Evolutionary conservation across 805 yeast genomes (phyloP).

Genomic region (Hanseniaspora nectarophila): DNA sequence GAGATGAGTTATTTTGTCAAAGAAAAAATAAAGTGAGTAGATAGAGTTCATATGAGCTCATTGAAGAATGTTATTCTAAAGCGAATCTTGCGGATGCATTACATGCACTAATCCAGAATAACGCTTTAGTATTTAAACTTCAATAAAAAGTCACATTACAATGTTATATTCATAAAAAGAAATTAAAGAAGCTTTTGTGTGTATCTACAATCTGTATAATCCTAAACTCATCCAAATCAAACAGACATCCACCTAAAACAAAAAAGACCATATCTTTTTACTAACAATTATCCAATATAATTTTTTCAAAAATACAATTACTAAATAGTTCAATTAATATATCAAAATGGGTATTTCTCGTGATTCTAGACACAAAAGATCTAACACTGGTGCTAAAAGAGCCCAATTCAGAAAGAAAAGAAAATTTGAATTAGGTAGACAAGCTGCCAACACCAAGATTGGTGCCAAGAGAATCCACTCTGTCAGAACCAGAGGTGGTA

Average conservation of each 20-base stretch:
- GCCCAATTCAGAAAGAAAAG: conserved; percentile 99
- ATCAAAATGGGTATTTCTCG: conserved; percentile 95
- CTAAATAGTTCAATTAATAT: conserved; percentile 23
- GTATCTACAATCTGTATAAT: no score
- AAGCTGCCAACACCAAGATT: conserved; percentile 97
- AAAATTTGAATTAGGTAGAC: conserved; percentile 99
- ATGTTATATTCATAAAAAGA: no score
- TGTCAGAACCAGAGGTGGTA: conserved; percentile 99
- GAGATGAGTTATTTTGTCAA: no score
- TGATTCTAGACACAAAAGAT: conserved; percentile 99
- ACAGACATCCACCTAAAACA: neutral
- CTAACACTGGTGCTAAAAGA: conserved; percentile 99
- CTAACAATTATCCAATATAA: conserved; percentile 7
- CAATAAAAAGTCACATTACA: no score
- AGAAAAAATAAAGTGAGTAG: no score
- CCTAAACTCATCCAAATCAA: neutral
- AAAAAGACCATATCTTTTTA: neutral
- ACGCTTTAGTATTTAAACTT: no score
- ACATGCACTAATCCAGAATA: no score
- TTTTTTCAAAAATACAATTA: neutral
- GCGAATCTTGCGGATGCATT: no score
- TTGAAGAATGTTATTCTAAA: no score
- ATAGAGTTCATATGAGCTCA: no score
- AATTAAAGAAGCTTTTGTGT: no score
- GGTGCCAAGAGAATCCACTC: conserved; percentile 98